Evolutionary conservation across 495 filamentous ascomycete genomes (phyloP), one percentile per base, ranked within the genome.

Genomic region (Hypoxylon lenormandii): DNA sequence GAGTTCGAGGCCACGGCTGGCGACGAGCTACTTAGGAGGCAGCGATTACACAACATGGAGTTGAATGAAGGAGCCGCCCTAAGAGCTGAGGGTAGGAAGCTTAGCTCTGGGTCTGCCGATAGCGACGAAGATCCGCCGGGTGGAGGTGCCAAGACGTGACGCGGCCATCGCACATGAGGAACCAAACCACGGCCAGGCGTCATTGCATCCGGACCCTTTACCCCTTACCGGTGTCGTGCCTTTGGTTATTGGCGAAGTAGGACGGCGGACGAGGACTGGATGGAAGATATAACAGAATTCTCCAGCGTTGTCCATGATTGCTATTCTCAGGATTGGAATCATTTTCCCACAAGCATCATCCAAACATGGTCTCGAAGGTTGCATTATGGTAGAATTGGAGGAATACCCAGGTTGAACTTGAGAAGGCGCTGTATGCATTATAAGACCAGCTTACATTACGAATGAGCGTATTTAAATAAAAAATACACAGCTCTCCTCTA

Each of bases 41-140:
- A 83, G 59, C 80, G 79, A 38, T 78, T 87, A 18, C 84, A 85
- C 58, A 80, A 76, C 56, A 87, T 87, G 84, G 85, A 87, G 65
- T 74, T 80, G 13, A 81, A 80, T 38, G 85, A 87, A 57, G 85
- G 84, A 6, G 80, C 79, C 10, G 83, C 81, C 5, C 70, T 87
- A 45, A 70, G 66, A 43, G 69, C 68, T 21, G 74, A 74, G 45
- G 64, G 19, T 28, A 76, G 68, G 47, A 76, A 74, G 37, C 16
- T 61, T 18, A 74, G 72, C 18, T 54, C 73, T 42, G 73, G 64
- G 28, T 72, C 71, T 74, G 62, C 64, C 40, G 72, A 76, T 61
- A 76, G 74, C 52, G 74, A 76, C 69, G 74, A 76, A 66, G 74
- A 76, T 60, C 62, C 65, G 42, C 60, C 71, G 46, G 62, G 74